phyloP scores from a whole-genome alignment of 169 alveolate species.

The Fabrea salina region DNA sequence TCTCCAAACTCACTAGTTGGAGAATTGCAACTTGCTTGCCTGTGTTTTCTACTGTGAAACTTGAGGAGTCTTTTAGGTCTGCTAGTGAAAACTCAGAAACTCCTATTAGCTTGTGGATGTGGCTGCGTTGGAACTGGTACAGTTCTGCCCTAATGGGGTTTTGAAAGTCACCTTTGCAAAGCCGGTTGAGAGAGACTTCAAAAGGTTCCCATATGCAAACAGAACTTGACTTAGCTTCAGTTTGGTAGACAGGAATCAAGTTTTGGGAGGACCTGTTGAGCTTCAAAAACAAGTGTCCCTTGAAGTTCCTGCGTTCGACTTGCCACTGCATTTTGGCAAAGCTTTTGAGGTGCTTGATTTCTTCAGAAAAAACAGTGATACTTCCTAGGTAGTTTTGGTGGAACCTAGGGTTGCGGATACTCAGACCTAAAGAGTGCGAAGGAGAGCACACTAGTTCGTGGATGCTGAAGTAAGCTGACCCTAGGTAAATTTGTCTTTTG shows the following conservation, averaged over 20 bases:
- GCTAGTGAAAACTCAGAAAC: background rate
- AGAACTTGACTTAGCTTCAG: background rate
- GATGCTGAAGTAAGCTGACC: constrained; percentile 29
- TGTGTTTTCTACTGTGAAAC: background rate
- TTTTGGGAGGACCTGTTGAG: background rate
- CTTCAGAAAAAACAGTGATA: background rate
- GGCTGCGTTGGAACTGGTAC: constrained; percentile 26
- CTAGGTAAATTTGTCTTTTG: constrained; percentile 29
- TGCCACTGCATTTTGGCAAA: background rate
- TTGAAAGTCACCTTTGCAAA: constrained; percentile 44
- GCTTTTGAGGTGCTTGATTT: background rate
- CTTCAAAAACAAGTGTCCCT: background rate
- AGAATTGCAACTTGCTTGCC: background rate
- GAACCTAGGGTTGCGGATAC: background rate
- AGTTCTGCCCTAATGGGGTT: constrained; percentile 34
- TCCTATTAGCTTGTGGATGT: background rate
- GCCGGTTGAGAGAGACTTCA: constrained; percentile 4
- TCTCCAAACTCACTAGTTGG: constrained; percentile 7
- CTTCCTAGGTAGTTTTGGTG: background rate
- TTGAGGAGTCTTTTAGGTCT: constrained; percentile 18
- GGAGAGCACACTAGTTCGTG: constrained; percentile 43
- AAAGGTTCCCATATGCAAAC: constrained; percentile 13
- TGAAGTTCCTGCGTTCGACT: background rate
- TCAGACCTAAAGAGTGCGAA: background rate
- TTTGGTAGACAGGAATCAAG: constrained; percentile 23